phyloP scores from a whole-genome alignment of 1,284 basidiomycete genomes.

The Lentinula novae-zelandiae region DNA sequence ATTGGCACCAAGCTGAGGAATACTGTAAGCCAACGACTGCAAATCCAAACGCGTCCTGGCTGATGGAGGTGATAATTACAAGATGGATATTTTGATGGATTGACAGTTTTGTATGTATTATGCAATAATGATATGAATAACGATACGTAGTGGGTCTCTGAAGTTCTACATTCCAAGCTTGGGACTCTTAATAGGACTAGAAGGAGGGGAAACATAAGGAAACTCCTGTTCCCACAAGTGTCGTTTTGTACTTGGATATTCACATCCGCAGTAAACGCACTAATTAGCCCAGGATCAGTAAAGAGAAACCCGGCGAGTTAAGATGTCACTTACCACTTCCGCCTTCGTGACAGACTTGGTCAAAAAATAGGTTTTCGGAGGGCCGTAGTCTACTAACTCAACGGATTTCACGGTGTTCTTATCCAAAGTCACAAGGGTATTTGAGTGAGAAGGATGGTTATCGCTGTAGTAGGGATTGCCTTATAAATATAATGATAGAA shows the following conservation, averaged over 20 bases:
- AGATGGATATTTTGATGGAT: too few species aligned
- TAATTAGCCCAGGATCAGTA: background rate
- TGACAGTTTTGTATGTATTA: too few species aligned
- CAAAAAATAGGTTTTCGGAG: background rate
- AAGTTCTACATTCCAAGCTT: too few species aligned
- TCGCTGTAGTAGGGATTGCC: background rate
- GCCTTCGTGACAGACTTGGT: background rate
- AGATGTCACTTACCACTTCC: background rate
- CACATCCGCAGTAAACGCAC: background rate
- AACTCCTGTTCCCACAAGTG: background rate
- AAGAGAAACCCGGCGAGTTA: background rate
- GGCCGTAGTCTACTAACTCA: background rate
- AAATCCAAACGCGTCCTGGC: too few species aligned
- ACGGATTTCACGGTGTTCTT: background rate
- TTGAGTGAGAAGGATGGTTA: background rate
- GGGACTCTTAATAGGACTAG: too few species aligned
- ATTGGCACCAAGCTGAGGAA: background rate
- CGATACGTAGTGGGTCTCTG: too few species aligned
- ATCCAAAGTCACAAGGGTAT: background rate
- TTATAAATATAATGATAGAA: background rate
- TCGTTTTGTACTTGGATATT: background rate
- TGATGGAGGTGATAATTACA: too few species aligned
- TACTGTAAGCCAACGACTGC: too few species aligned
- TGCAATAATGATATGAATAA: too few species aligned
- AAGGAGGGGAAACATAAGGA: background rate